These are phyloP conservation scores for Penicillium maclennaniae DNA, from an alignment of 495 filamentous ascomycete species.

Conservation along the genomic window DNA sequence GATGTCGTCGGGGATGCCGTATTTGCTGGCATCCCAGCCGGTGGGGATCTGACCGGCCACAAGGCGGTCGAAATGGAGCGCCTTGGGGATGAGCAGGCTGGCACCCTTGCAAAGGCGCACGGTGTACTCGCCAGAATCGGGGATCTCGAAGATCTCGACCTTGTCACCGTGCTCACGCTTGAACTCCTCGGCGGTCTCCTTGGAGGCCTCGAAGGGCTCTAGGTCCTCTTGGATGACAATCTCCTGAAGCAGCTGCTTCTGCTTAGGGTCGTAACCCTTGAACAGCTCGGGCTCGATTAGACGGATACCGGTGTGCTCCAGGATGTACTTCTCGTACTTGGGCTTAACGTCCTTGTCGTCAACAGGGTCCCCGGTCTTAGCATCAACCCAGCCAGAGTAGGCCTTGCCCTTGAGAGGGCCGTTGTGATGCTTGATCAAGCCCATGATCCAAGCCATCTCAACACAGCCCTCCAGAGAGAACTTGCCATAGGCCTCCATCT, in stretches of 20 bases:
- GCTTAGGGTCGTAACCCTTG: conserved; percentile 94
- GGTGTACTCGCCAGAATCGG: conserved; percentile 91
- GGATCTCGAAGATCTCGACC: conserved; percentile 92
- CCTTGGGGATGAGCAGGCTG: conserved; percentile 91
- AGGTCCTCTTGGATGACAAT: conserved; percentile 95
- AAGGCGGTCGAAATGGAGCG: conserved; percentile 91
- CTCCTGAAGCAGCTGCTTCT: conserved; percentile 97
- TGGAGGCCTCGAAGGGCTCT: conserved; percentile 94
- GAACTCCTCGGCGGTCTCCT: conserved; percentile 97
- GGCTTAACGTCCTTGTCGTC: conserved; percentile 96
- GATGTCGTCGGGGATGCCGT: conserved; percentile 96
- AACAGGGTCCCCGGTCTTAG: conserved; percentile 88
- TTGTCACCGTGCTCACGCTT: conserved; percentile 95
- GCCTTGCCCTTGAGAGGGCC: conserved; percentile 96
- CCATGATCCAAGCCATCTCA: conserved; percentile 99
- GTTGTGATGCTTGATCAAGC: conserved; percentile 97
- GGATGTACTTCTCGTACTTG: conserved; percentile 93
- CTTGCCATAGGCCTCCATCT: conserved; percentile 95
- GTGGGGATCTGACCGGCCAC: conserved; percentile 96
- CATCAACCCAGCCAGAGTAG: conserved; percentile 96
- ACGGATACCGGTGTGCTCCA: conserved; percentile 96
- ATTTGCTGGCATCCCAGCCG: conserved; percentile 92
- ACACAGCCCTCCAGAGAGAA: conserved; percentile 98
- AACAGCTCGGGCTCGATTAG: conserved; percentile 97
- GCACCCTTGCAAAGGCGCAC: conserved; percentile 94